These are phyloP conservation scores for Lophium mytilinum DNA, from an alignment of 495 filamentous ascomycete species.

Conservation along the genomic window DNA sequence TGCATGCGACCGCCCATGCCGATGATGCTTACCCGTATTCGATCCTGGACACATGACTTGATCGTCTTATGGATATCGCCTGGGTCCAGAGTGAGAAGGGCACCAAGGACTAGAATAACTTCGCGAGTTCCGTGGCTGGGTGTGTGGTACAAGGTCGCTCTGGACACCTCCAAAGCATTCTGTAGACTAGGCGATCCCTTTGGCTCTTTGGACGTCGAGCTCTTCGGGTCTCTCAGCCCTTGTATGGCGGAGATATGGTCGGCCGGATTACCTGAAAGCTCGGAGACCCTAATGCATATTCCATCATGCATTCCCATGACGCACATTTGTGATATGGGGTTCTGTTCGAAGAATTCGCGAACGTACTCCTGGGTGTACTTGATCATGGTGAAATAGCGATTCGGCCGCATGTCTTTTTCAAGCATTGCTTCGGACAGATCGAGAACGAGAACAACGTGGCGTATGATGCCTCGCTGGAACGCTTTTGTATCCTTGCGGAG, in stretches of 20 bases:
- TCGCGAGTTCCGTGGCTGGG: slow-evolving; percentile 90
- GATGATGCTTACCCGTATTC: slow-evolving; percentile 78
- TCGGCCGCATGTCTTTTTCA: slow-evolving; percentile 90
- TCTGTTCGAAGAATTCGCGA: slow-evolving; percentile 94
- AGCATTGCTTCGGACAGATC: slow-evolving; percentile 90
- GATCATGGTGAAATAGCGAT: slow-evolving; percentile 70
- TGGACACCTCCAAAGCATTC: slow-evolving; percentile 90
- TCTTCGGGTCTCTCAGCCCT: slow-evolving; percentile 44
- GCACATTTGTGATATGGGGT: slow-evolving; percentile 93
- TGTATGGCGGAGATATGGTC: slow-evolving; percentile 76
- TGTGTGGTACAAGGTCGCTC: slow-evolving; percentile 81
- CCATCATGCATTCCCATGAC: slow-evolving; percentile 87
- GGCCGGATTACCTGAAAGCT: slow-evolving; percentile 83
- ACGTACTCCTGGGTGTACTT: slow-evolving; percentile 84
- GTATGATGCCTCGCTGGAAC: slow-evolving; percentile 90
- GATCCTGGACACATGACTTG: slow-evolving; percentile 60
- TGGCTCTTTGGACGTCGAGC: slow-evolving; percentile 53
- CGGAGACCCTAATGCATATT: slow-evolving; percentile 72
- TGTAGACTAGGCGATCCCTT: slow-evolving; percentile 86
- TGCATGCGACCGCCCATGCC: slow-evolving; percentile 85
- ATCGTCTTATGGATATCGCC: slow-evolving; percentile 94
- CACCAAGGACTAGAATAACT: slow-evolving; percentile 85
- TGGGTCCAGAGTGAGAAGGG: slow-evolving; percentile 80
- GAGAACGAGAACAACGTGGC: slow-evolving; percentile 84
- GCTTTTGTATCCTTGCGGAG: slow-evolving; percentile 87